phyloP scores from a whole-genome alignment of 768 basidiomycete genomes.

The Mycena galopus region DNA sequence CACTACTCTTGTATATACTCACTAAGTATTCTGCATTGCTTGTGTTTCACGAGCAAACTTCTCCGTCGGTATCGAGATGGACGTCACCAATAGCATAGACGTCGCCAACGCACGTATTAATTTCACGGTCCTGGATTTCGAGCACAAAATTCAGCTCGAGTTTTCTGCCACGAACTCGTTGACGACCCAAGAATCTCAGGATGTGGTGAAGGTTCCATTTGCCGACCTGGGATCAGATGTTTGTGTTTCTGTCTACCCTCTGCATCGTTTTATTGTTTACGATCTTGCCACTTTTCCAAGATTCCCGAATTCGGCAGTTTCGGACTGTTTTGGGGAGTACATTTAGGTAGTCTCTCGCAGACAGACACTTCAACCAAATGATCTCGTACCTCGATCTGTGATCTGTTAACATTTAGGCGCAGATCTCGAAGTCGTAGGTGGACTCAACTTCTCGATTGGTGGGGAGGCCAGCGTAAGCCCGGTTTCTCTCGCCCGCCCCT shows the following conservation, averaged over 20 bases:
- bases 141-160: slow-evolving; percentile 25
- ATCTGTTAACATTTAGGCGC: too few relatives aligned
- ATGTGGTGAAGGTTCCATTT: slow-evolving; percentile 7
- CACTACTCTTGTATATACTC: too few relatives aligned
- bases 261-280: background rate
- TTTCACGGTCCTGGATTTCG: slow-evolving; percentile 17
- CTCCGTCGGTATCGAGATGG: slow-evolving; percentile 25
- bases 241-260: background rate
- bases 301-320: slow-evolving; percentile 6
- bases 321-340: slow-evolving; percentile 21
- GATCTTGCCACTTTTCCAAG: background rate
- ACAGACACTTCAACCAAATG: too few relatives aligned
- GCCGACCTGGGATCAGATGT: slow-evolving; percentile 11
- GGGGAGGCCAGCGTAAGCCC: slow-evolving; percentile 7
- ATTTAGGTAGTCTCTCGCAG: too few relatives aligned
- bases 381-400: too few relatives aligned
- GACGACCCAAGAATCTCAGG: background rate
- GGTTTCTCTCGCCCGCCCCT: background rate
- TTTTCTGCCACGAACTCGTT: background rate
- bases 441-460: slow-evolving; percentile 24
- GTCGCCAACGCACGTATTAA: slow-evolving; percentile 18
- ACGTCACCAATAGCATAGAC: background rate
- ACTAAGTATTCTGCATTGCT: slow-evolving; percentile 27
- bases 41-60: slow-evolving; percentile 20
- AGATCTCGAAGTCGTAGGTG: slow-evolving; percentile 3